A percentile compares a stretch with the other conserved stretches of the same genome.
These are phyloP conservation scores for Trypanosoma brucei DNA, from an alignment of 208 protist species.

Conservation along the genomic window DNA sequence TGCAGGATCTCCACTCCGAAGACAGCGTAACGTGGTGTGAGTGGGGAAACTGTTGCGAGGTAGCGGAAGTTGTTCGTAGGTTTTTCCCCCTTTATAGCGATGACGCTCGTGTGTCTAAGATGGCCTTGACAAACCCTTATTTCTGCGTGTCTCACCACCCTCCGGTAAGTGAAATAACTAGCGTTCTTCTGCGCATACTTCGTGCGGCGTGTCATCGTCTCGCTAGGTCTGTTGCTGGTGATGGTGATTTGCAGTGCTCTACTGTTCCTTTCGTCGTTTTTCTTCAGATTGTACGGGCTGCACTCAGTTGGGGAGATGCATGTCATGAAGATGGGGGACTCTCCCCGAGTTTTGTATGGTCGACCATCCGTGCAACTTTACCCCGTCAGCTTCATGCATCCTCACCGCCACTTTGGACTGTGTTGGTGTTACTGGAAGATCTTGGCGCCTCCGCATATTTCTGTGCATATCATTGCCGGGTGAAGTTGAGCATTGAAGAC, in stretches of 20 bases:
- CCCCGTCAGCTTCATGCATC: conserved; percentile 5
- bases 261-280: neutral
- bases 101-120: too few relatives aligned
- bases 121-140: neutral
- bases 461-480: neutral
- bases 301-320: conserved; percentile 1
- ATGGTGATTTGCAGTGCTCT: neutral
- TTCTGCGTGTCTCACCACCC: neutral
- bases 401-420: neutral
- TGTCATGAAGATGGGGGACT: neutral
- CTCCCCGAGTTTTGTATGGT: conserved; percentile 2
- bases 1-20: too few relatives aligned
- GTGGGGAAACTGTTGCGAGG: too few relatives aligned
- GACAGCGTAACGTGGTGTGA: too few relatives aligned
- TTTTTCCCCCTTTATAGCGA: too few relatives aligned
- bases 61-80: too few relatives aligned
- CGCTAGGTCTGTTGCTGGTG: neutral
- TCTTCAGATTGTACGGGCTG: conserved; percentile 6
- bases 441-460: neutral
- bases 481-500: neutral
- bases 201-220: neutral
- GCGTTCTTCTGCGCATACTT: neutral
- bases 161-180: neutral
- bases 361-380: conserved; percentile 1
- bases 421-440: conserved; percentile 4